Evolutionary conservation across 2,329 filamentous ascomycete genomes (phyloP).

Genomic region (Hypomyces perniciosus): DNA sequence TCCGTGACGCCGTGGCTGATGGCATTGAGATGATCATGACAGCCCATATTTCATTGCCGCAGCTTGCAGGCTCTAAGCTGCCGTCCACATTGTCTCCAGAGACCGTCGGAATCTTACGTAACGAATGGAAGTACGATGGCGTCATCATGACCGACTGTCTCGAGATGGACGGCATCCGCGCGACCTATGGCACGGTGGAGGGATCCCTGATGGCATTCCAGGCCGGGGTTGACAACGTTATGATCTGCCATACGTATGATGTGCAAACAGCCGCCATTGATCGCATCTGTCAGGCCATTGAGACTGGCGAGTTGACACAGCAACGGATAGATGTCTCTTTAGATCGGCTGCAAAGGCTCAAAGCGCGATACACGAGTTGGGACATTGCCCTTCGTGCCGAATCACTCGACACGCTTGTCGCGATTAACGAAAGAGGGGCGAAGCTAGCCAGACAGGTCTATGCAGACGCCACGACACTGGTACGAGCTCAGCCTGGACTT

Average conservation of each 20-base stretch:
- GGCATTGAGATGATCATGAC: conserved; percentile 25
- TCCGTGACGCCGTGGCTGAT: conserved; percentile 15
- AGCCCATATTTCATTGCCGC: conserved; percentile 22
- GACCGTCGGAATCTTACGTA: conserved; percentile 17
- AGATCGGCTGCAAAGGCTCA: conserved; percentile 15
- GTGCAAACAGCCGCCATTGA: conserved; percentile 21
- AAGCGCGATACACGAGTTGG: conserved; percentile 20
- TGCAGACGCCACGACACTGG: conserved; percentile 17
- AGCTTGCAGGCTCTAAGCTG: conserved; percentile 15
- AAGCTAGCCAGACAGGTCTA: conserved; percentile 17
- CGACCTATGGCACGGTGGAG: conserved; percentile 20
- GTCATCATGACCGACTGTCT: conserved; percentile 23
- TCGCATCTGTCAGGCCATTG: conserved; percentile 18
- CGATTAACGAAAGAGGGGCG: conserved; percentile 14
- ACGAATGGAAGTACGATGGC: conserved; percentile 18
- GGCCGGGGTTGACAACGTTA: conserved; percentile 23
- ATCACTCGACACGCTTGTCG: conserved; percentile 6
- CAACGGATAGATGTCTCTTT: conserved; percentile 17
- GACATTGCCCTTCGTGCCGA: conserved; percentile 14
- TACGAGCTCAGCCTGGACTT: conserved; percentile 14
- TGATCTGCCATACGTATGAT: conserved; percentile 24
- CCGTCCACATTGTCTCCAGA: conserved; percentile 21
- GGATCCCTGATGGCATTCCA: conserved; percentile 20
- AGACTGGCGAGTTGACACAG: conserved; percentile 13
- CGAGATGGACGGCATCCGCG: conserved; percentile 23